Base-by-base conservation (phyloP, 257 asterid genomes). In the Striga asiatica region DNA sequence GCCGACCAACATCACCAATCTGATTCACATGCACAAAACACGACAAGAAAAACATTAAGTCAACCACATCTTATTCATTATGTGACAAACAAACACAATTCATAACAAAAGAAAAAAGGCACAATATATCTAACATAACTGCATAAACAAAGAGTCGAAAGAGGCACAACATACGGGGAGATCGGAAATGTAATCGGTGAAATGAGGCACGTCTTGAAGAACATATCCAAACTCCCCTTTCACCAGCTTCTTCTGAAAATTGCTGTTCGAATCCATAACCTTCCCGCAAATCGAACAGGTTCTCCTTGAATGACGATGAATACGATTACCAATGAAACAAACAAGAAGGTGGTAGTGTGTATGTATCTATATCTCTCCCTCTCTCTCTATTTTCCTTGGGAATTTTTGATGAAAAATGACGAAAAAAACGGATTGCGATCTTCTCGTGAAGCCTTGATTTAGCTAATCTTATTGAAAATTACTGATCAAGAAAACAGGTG, bases 131-230 rank as follows among this genome's bases (percentile, higher is more conserved):
- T 7, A 37, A 32, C 38, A 32, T 3, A 1, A 32, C 11, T n/a
- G 7, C 11, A 32, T 3, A 6, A 35, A 38, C 7, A 38, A 13
- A n/a, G 17, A 3, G 17, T 4, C 7, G 5, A 7, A n/a, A 6
- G 3, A 13, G 17, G 22, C 14, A 41, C 23, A 24, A 55, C 68
- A 12, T 64, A 89, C 96, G 45, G 73, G 67, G 60, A 86, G 88
- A 80, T 89, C 75, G 58, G 93, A 37, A 60, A 86, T 75, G 80
- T 89, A 89, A 70, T 89, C 96, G 46, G 74, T 41, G 58, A 89
- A 53, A 79, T 89, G 96, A 59, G 98, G 98, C 8, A 89, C 98
- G 54, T 89, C 98, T 67, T 89, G 74, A 39, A 89, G 96, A n/a
- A 86, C 74, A 64, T 78, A 89, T 29, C 95, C 96, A 43, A 32